These are phyloP conservation scores for Zygosaccharomyces pseudobailii DNA, from an alignment of 1,139 yeast genomes.

Conservation along the genomic window DNA sequence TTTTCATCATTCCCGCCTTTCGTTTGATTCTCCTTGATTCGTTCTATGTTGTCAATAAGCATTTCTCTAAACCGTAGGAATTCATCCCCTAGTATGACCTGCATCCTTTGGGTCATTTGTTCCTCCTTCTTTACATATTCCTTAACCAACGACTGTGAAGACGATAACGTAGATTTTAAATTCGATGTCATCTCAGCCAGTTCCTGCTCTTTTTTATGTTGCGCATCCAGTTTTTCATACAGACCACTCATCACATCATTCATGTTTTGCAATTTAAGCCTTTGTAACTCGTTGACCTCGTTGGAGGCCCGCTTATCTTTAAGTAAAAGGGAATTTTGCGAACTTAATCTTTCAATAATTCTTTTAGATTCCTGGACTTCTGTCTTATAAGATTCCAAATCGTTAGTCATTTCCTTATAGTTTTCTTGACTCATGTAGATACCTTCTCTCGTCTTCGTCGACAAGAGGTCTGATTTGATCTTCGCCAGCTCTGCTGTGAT, in stretches of 20 bases:
- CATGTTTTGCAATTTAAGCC: conserved; percentile 30
- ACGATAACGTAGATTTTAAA: conserved; percentile 31
- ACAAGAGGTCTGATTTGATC: conserved; percentile 51
- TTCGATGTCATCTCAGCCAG: conserved; percentile 34
- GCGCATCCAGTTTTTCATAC: conserved; percentile 35
- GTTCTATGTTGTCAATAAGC: conserved; percentile 19
- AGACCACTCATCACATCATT: conserved; percentile 32
- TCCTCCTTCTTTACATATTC: conserved; percentile 33
- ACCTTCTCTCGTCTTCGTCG: conserved; percentile 61
- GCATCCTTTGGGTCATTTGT: conserved; percentile 26
- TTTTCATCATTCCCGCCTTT: conserved; percentile 9
- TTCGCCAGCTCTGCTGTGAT: conserved; percentile 53
- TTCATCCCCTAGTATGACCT: conserved; percentile 26
- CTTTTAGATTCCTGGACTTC: conserved; percentile 43
- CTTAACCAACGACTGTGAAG: conserved; percentile 32
- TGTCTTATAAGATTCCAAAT: conserved; percentile 42
- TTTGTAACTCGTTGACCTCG: conserved; percentile 30
- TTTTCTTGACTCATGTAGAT: conserved; percentile 56
- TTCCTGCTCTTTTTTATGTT: conserved; percentile 34
- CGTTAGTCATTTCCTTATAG: conserved; percentile 47
- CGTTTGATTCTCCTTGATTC: conserved; percentile 15
- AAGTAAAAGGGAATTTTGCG: conserved; percentile 32
- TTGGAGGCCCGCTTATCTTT: conserved; percentile 31
- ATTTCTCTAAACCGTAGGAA: conserved; percentile 19
- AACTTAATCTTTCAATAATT: conserved; percentile 34